Base-by-base conservation (phyloP, 1,139 yeast genomes). In the Chernovozyma sophiae-reginae region DNA sequence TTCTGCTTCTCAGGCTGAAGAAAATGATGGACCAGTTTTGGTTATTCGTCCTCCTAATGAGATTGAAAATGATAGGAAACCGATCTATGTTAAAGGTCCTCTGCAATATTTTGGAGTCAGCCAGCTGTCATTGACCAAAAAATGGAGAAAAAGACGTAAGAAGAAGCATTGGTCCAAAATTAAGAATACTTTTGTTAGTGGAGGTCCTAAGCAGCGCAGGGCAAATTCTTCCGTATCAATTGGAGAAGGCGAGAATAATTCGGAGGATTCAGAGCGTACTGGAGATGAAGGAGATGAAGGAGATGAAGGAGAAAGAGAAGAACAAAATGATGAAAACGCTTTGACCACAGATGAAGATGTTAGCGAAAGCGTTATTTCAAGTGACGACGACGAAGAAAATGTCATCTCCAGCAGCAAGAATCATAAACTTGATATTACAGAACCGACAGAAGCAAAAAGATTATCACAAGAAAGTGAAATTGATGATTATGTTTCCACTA, bases 11-110 rank as follows among this genome's bases (percentile, higher is more conserved):
- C 19, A 16, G 4, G 15, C n/a, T 16, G 45, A 45, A 16, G 55
- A 49, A n/a, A 81, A 79, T 24, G 81, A 80, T 26, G 96, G 90
- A 2, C 96, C 95, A 10, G 89, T 94, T 1, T 63, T 90, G 34
- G 79, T 85, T 11, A 84, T 89, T 38, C 76, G 77, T 46, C 81
- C 95, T 2, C 97, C 96, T 1, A 76, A 79, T 27, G 95, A 83
- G 49, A 65, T 89, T 57, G 75, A 77, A 52, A 48, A 62, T 17
- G 66, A 59, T 16, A 48, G 55, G 29, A 55, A 53, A 17, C 71
- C 72, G 2, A 69, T 69, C 23, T 68, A 49, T 41, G 66, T 67
- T 19, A 60, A 51, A 24, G 59, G 51, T 39, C 34, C 46, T 15
- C 38, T 29, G 13, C 41, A 55, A 12, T 63, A 52, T 25, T 56